Conservation (phyloP, 2,329 filamentous ascomycete species). For the Dothistroma pini region DNA sequence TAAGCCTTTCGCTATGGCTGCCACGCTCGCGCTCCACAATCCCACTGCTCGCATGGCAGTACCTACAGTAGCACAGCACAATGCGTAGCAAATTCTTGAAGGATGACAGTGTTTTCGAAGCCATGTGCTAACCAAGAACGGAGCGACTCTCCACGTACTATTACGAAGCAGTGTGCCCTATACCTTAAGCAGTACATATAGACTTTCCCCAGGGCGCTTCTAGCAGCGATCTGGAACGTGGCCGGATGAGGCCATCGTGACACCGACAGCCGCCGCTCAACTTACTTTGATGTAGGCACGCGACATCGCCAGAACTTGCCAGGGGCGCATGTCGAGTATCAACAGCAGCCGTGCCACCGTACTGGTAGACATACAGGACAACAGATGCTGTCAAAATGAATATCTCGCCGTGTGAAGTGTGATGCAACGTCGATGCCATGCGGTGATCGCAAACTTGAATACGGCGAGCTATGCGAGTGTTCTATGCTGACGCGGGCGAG, state of each 20-base stretch:
- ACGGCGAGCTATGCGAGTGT: neutral
- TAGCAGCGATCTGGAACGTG: constrained; percentile 4
- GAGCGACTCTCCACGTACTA: neutral
- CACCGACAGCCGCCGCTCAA: neutral
- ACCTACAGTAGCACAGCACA: neutral
- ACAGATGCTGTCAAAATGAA: neutral
- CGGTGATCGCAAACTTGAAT: neutral
- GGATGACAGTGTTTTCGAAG: neutral
- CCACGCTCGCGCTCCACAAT: neutral
- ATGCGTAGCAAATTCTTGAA: neutral
- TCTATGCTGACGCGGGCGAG: neutral
- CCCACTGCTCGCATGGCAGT: neutral
- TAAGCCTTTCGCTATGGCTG: neutral
- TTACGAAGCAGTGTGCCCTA: neutral
- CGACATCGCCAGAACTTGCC: neutral
- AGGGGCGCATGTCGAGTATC: neutral
- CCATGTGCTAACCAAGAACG: neutral
- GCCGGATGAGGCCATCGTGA: neutral
- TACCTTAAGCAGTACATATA: neutral
- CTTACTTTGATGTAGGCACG: neutral
- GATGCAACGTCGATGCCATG: neutral
- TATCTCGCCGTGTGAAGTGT: neutral
- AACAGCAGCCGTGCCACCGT: neutral
- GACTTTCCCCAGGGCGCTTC: neutral
- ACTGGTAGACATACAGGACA: neutral